phyloP scores from a whole-genome alignment of 2,329 filamentous ascomycete species.

The Uncinocarpus reesii region DNA sequence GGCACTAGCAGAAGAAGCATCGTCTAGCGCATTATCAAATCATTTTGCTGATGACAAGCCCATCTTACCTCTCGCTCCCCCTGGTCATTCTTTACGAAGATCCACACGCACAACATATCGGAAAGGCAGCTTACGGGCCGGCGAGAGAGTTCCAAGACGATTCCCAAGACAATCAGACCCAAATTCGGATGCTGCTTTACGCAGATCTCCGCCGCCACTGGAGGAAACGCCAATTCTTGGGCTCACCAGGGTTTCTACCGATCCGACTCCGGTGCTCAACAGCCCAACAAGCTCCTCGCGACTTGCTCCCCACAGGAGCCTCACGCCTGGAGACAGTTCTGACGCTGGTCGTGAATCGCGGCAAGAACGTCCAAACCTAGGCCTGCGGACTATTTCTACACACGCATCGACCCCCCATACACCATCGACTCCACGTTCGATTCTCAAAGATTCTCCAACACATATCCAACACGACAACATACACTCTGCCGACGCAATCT shows the following conservation, averaged over 20 bases:
- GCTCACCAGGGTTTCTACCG: conserved; percentile 29
- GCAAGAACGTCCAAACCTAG: conserved; percentile 2
- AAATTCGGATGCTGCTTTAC: conserved; percentile 44
- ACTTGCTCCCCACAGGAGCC: conserved; percentile 18
- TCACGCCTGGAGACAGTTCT: conserved; percentile 14
- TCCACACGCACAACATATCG: conserved; percentile 89
- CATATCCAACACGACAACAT: conserved; percentile 42
- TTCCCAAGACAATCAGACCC: conserved; percentile 22
- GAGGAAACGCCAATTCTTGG: conserved; percentile 29
- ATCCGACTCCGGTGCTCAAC: conserved; percentile 25
- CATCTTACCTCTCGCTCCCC: conserved; percentile 65
- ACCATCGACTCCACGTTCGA: neutral
- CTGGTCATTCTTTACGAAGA: conserved; percentile 69
- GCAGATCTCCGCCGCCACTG: conserved; percentile 25
- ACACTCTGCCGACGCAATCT: conserved; percentile 38
- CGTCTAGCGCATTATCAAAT: conserved; percentile 6
- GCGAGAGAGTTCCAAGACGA: conserved; percentile 8
- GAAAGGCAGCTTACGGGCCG: conserved; percentile 66
- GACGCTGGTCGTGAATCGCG: conserved; percentile 1
- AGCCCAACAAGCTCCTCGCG: conserved; percentile 41
- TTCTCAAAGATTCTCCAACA: neutral
- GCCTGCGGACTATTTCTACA: conserved; percentile 3
- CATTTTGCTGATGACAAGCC: conserved; percentile 53
- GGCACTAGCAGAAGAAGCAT: conserved; percentile 16
- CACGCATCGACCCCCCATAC: conserved; percentile 13